A percentile compares a stretch with the other conserved stretches of the same genome.
Evolutionary conservation across 306 rosid species (phyloP).

Genomic region (Prunus davidiana): DNA sequence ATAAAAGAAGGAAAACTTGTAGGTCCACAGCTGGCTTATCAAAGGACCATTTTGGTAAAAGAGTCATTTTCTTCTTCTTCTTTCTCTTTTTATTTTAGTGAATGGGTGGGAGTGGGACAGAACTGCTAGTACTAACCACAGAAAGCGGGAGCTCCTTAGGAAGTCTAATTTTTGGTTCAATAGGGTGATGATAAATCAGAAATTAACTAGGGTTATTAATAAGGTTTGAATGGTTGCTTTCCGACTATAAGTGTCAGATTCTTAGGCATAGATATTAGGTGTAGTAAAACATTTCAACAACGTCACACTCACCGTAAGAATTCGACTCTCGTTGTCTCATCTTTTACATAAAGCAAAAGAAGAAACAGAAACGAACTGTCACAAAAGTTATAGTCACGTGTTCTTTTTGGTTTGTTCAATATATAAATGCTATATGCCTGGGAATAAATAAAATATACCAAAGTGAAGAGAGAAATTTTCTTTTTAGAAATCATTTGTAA

Average conservation of each 20-base stretch:
- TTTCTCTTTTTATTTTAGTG: neutral
- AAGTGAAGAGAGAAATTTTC: too few species aligned
- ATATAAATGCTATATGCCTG: too few species aligned
- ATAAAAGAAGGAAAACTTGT: neutral
- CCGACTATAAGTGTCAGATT: neutral
- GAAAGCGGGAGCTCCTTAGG: slow-evolving; percentile 14
- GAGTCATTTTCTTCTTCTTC: neutral
- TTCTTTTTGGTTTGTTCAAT: too few species aligned
- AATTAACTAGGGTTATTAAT: neutral
- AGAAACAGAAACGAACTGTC: too few species aligned
- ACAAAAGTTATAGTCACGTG: too few species aligned
- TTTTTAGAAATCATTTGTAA: too few species aligned
- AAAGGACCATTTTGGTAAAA: slow-evolving; percentile 2
- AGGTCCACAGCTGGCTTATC: neutral
- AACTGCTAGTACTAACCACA: neutral
- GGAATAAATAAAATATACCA: neutral
- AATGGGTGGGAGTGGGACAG: slow-evolving; percentile 3
- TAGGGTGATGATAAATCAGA: slow-evolving; percentile 5
- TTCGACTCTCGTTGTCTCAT: too few species aligned
- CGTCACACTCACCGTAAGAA: too few species aligned
- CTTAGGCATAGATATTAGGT: neutral
- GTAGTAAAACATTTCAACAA: neutral
- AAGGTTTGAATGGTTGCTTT: slow-evolving; percentile 7
- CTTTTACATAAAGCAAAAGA: too few species aligned
- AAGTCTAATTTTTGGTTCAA: neutral